Evolutionary conservation across 108 stramenopile species (phyloP), one percentile per base, ranked within the genome.

Genomic region (Conticribra weissflogii): DNA sequence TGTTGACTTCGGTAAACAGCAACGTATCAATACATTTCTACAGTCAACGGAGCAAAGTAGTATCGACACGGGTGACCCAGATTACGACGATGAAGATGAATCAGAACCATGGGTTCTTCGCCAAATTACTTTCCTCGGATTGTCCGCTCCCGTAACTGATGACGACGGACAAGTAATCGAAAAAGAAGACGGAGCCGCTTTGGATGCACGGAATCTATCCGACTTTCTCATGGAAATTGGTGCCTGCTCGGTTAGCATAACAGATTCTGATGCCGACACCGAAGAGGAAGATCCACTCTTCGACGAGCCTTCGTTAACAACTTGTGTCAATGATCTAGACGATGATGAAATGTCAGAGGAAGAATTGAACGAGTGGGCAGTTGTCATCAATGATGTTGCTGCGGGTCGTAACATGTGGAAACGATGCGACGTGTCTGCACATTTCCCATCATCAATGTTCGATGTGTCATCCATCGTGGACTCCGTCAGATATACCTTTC

Each of bases 161-260:
- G 15, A 23, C 25, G 28, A 33, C 7, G 64, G 54, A 53, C n/a
- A 48, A 5, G 18, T 18, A 28, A 46, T 56, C 25, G 41, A 51
- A 44, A 54, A 45, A 30, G 30, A n/a, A 0, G 53, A 61, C 50
- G 62, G 28, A 5, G 34, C 45, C 41, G 47, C 41, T n/a, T 21
- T 65, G 33, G 75, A 76, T 34, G 55, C 67, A 41, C 61, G 75
- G 31, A 55, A 54, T 33, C 72, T 93, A 23, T 83, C 85, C 53
- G 88, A 93, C 55, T 93, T 86, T 68, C 77, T 93, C 0, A 85
- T 93, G 89, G 92, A 93, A 71, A 60, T 93, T 12, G 92, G 92
- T 24, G 92, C 92, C 34, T 87, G 85, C 46, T 78, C 74, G 31
- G 80, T 85, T 9, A 58, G 76, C 72, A 87, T 93, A 36, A 88